Evolutionary conservation across 2,329 filamentous ascomycete species (phyloP).

Genomic region (Chrysoporthe austroafricana): DNA sequence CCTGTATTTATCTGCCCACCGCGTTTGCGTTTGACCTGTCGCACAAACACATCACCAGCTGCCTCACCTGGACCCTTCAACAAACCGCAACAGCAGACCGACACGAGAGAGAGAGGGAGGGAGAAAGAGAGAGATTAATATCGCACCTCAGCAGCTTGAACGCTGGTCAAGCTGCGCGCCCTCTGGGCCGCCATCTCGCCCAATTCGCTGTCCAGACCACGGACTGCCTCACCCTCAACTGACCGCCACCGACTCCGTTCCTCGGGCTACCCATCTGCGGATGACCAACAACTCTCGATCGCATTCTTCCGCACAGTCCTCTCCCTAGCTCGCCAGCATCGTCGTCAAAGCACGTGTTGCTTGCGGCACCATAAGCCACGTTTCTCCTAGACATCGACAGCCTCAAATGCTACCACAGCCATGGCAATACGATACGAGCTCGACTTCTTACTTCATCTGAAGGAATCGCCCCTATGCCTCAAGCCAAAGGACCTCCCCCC

Average conservation of each 20-base stretch:
- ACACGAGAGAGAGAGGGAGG: not conserved
- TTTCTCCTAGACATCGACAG: not conserved
- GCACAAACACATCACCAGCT: conserved; percentile 7
- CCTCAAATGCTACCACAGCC: conserved; percentile 20
- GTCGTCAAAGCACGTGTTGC: conserved; percentile 7
- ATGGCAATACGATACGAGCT: conserved; percentile 72
- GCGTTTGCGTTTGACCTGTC: not conserved
- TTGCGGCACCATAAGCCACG: conserved; percentile 10
- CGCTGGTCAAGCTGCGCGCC: not conserved
- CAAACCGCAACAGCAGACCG: conserved; percentile 1
- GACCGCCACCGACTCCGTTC: conserved; percentile 12
- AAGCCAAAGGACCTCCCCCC: conserved; percentile 81
- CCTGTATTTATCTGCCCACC: conserved; percentile 8
- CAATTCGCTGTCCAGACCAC: not conserved
- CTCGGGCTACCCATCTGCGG: conserved; percentile 21
- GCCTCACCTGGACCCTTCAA: conserved; percentile 1
- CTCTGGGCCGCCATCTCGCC: not conserved
- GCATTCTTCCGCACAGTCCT: not conserved
- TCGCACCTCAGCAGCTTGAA: not conserved
- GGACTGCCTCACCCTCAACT: conserved; percentile 14
- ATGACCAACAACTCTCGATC: conserved; percentile 8
- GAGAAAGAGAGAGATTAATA: not conserved
- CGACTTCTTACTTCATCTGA: conserved; percentile 75
- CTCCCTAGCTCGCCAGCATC: not conserved
- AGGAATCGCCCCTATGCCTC: conserved; percentile 79